These are phyloP conservation scores for Rhizopogon sp. DNA, from an alignment of 768 basidiomycete species.

Conservation along the genomic window DNA sequence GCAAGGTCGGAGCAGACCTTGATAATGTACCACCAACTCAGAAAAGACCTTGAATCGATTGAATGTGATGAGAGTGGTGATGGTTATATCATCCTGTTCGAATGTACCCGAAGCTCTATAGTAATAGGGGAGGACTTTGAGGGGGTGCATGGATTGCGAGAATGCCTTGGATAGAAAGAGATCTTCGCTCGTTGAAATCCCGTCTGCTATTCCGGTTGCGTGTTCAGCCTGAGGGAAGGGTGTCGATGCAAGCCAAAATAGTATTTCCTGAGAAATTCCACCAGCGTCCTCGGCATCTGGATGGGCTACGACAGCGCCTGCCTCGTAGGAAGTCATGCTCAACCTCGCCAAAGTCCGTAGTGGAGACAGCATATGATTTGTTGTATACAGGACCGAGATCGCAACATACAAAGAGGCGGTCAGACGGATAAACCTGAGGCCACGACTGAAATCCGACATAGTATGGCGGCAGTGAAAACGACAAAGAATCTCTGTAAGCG, in stretches of 20 bases:
- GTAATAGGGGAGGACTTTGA: constrained; percentile 76
- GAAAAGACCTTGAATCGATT: constrained; percentile 72
- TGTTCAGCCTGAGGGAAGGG: background rate
- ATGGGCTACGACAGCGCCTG: background rate
- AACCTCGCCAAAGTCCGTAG: background rate
- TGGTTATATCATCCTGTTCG: constrained; percentile 67
- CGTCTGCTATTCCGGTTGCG: background rate
- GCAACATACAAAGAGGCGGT: constrained; percentile 18
- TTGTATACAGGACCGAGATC: constrained; percentile 26
- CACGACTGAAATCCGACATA: background rate
- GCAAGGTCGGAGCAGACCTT: constrained; percentile 41
- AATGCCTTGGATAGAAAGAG: constrained; percentile 68
- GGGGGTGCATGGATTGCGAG: constrained; percentile 63
- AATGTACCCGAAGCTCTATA: constrained; percentile 59
- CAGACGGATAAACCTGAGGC: background rate
- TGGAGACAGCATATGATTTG: constrained; percentile 18
- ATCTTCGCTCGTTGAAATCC: constrained; percentile 34
- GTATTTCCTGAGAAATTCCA: constrained; percentile 9
- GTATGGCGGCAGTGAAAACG: too few relatives aligned
- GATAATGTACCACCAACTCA: constrained; percentile 70
- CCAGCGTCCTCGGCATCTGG: background rate
- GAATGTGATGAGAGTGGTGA: constrained; percentile 80
- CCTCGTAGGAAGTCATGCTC: background rate
- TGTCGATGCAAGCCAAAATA: constrained; percentile 17
- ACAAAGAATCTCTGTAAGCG: background rate